A percentile compares a stretch with the other conserved stretches of the same genome.
Evolutionary conservation across 164 flowering plant species (phyloP).

Genomic region (Piper betle): DNA sequence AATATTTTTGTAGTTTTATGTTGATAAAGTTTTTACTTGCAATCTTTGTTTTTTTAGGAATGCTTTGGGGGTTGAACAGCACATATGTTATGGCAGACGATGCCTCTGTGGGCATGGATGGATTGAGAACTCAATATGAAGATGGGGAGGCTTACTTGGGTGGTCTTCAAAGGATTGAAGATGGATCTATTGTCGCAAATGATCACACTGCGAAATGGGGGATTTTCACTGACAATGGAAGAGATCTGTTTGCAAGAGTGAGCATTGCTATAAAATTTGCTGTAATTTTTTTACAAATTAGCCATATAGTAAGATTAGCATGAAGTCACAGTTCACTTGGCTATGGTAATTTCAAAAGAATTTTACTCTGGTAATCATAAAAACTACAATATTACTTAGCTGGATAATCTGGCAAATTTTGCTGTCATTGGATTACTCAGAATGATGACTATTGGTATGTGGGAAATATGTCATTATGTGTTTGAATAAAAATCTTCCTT

Average conservation of each 20-base stretch:
- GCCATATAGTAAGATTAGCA: too few relatives aligned
- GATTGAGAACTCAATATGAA: constrained; percentile 20
- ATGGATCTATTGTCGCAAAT: constrained; percentile 78
- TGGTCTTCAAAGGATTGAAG: constrained; percentile 58
- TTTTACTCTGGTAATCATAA: too few relatives aligned
- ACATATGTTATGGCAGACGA: constrained; percentile 50
- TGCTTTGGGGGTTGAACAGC: constrained; percentile 33
- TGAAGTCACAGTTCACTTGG: too few relatives aligned
- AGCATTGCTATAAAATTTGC: constrained; percentile 4
- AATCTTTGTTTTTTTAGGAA: constrained; percentile 21
- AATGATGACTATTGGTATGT: too few relatives aligned
- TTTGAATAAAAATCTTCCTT: too few relatives aligned
- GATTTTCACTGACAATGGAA: constrained; percentile 68
- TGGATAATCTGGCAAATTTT: too few relatives aligned
- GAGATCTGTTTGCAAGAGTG: constrained; percentile 62
- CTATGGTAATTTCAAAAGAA: too few relatives aligned
- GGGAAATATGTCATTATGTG: too few relatives aligned
- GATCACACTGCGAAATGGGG: constrained; percentile 86
- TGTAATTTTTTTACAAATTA: neutral
- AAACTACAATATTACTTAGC: too few relatives aligned
- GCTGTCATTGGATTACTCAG: too few relatives aligned
- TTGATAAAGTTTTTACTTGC: neutral
- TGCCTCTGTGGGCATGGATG: constrained; percentile 12
- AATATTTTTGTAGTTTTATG: neutral
- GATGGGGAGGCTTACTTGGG: constrained; percentile 14